Evolutionary conservation across 2,329 filamentous ascomycete species (phyloP).

Genomic region (Pseudogymnoascus sp.): DNA sequence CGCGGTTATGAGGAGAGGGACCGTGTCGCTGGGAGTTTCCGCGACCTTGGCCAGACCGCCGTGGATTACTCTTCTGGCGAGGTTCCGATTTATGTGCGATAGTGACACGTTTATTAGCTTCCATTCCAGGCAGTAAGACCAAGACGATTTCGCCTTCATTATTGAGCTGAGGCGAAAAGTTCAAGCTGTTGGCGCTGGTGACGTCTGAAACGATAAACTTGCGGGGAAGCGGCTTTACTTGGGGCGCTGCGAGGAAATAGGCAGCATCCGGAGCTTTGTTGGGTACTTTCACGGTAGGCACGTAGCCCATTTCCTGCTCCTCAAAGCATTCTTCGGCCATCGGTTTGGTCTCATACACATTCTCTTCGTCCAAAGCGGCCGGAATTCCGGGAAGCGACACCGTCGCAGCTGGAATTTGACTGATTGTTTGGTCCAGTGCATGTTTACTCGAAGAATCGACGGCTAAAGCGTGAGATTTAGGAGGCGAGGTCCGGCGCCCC

Average conservation of each 20-base stretch:
- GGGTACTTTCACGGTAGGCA: conserved; percentile 64
- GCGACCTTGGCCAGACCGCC: conserved; percentile 20
- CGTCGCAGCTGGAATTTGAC: conserved; percentile 41
- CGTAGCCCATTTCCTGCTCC: conserved; percentile 70
- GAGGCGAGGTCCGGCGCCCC: conserved; percentile 52
- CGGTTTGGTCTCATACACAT: conserved; percentile 50
- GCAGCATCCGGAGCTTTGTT: conserved; percentile 51
- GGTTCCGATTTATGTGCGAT: conserved; percentile 28
- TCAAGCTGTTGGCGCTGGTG: conserved; percentile 37
- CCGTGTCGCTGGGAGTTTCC: conserved; percentile 20
- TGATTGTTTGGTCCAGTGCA: conserved; percentile 49
- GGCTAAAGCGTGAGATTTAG: conserved; percentile 51
- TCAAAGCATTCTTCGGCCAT: conserved; percentile 76
- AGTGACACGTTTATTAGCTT: conserved; percentile 33
- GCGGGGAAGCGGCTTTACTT: conserved; percentile 46
- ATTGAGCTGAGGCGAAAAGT: conserved; percentile 33
- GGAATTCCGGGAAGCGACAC: conserved; percentile 55
- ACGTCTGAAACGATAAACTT: conserved; percentile 41
- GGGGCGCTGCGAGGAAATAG: conserved; percentile 51
- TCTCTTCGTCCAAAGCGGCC: conserved; percentile 29
- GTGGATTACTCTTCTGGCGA: conserved; percentile 26
- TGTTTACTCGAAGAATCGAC: conserved; percentile 62
- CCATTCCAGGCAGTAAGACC: conserved; percentile 41
- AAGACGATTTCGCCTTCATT: conserved; percentile 31
- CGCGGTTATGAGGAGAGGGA: conserved; percentile 22